Evolutionary conservation across 192 early-diverging fungal species (phyloP).

Genomic region (Coemansia javaensis): DNA sequence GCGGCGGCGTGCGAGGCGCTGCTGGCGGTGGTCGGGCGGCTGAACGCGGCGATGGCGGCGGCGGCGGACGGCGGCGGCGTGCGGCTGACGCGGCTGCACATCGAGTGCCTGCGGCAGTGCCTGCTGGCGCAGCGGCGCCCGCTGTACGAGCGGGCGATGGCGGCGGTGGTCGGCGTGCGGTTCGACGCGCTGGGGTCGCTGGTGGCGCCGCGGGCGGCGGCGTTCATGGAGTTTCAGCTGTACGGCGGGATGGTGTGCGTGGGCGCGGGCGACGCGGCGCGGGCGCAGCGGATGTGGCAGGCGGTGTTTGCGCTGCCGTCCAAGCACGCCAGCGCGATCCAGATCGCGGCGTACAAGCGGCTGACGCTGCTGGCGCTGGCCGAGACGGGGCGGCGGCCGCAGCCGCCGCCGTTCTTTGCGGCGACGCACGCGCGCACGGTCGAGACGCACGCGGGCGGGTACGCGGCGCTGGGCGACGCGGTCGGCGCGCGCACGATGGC

Average conservation of each 20-base stretch:
- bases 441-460: constrained; percentile 11
- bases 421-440: constrained; percentile 15
- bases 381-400: constrained; percentile 3
- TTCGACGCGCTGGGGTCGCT: constrained; percentile 21
- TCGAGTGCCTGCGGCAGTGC: constrained; percentile 33
- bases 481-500: constrained; percentile 8
- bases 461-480: constrained; percentile 19
- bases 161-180: constrained; percentile 2
- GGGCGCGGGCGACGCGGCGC: constrained; percentile 6
- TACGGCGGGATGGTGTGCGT: constrained; percentile 46
- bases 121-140: constrained; percentile 16
- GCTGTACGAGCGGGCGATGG: constrained; percentile 14
- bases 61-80: constrained; percentile 10
- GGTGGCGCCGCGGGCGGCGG: constrained; percentile 2
- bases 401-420: constrained; percentile 29
- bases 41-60: constrained; percentile 20
- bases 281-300: constrained; percentile 28
- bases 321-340: constrained; percentile 25
- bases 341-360: constrained; percentile 33
- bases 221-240: constrained; percentile 29
- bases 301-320: constrained; percentile 37
- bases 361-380: constrained; percentile 11
- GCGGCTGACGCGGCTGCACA: constrained; percentile 24
- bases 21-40: constrained; percentile 11
- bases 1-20: constrained; percentile 9